phyloP scores from a whole-genome alignment of 768 basidiomycete species.

The Suillus plorans region DNA sequence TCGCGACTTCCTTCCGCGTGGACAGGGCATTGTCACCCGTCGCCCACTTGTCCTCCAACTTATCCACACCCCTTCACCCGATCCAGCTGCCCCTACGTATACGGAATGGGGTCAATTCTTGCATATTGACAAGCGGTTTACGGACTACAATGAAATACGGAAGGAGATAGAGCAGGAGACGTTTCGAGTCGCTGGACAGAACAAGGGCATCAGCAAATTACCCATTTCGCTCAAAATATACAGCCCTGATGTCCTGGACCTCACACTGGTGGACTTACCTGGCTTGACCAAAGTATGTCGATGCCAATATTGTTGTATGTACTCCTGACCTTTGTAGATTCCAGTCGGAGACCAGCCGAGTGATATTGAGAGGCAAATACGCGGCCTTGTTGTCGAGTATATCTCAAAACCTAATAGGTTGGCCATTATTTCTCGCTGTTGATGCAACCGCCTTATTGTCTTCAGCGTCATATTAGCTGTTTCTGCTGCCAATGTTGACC shows the following conservation, averaged over 20 bases:
- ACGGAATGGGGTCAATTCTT: conserved; percentile 97
- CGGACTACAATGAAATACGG: conserved; percentile 92
- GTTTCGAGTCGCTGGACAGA: conserved; percentile 95
- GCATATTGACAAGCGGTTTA: conserved; percentile 93
- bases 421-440: conserved; percentile 17
- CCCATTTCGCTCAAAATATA: conserved; percentile 96
- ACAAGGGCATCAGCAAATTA: conserved; percentile 95
- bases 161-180: conserved; percentile 99
- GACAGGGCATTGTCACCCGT: conserved; percentile 93
- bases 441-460: not conserved
- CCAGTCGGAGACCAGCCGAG: conserved; percentile 97
- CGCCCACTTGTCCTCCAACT: conserved; percentile 94
- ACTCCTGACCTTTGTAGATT: conserved; percentile 49
- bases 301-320: not conserved
- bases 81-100: conserved; percentile 40
- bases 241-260: conserved; percentile 91
- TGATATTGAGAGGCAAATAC: conserved; percentile 96
- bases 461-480: conserved; percentile 92
- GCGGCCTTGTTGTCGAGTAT: conserved; percentile 91
- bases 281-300: conserved; percentile 87
- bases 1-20: conserved; percentile 84
- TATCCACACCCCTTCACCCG: conserved; percentile 80
- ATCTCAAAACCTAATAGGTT: conserved; percentile 96
- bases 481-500: conserved; percentile 96
- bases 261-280: conserved; percentile 95